Evolutionary conservation across 2,329 filamentous ascomycete species (phyloP), one percentile per base, ranked within the genome.

Genomic region (Xylaria sp.): DNA sequence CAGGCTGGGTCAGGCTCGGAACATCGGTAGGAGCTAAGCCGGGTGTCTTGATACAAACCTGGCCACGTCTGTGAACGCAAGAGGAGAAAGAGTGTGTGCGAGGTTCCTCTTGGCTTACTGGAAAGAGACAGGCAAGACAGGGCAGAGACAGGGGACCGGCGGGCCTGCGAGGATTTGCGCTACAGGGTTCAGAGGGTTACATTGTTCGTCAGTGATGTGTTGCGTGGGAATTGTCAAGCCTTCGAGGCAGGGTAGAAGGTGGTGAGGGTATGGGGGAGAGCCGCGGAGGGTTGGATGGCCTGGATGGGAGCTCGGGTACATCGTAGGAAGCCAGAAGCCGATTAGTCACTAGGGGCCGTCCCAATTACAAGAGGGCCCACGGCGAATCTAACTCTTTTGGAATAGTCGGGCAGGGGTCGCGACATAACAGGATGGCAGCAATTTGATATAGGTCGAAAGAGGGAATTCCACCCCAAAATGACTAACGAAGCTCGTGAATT

Each of bases 11-110:
- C 72, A 73, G 67, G 73, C 69, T 75, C 75, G 76, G 76, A 76
- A 77, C 75, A 66, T 72, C 76, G 76, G 77, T 78, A 78, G 75
- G 75, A 74, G 71, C 71, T 72, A 74, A 76, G 74, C 77, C 76
- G 76, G 75, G 69, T 72, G 75, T 71, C 71, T 72, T 78, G 76
- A 76, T 74, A 78, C 76, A 77, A 69, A 66, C 64, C 66, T 67
- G 62, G 67, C 62, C 65, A 69, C 61, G 65, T 66, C 63, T 65
- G 62, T 63, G 65, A 63, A 61, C 60, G 62, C 50, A 38, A 59
- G 61, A 58, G 64, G 63, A 63, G 61, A 63, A 57, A 60, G 55
- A 56, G 63, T 63, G 67, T 64, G 68, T 73, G 69, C 68, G 69
- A 73, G 69, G 64, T 64, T 57, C 57, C 66, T 63, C 72, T 73